Evolutionary conservation across 2,329 filamentous ascomycete genomes (phyloP).

Genomic region (Fusarium cyanostomum): DNA sequence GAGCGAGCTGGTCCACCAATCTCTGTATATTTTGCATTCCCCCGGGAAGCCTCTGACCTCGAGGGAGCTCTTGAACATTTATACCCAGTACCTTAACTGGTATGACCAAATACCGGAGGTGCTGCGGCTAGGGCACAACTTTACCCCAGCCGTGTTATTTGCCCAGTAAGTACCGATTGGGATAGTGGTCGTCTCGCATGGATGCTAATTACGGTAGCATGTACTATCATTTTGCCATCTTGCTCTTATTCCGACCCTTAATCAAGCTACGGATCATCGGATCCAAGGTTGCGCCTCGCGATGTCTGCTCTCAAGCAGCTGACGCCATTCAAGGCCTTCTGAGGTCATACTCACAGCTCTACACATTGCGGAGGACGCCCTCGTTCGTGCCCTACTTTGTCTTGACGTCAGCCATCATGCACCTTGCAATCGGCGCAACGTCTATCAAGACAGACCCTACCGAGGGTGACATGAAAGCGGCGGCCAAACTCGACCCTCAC

Average conservation of each 20-base stretch:
- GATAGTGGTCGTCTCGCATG: too few relatives aligned
- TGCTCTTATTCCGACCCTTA: conserved; percentile 78
- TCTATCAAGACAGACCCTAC: conserved; percentile 31
- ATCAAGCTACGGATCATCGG: conserved; percentile 72
- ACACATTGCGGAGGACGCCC: conserved; percentile 66
- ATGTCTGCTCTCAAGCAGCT: conserved; percentile 71
- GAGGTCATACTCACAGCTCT: conserved; percentile 66
- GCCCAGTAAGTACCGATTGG: conserved; percentile 68
- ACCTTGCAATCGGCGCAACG: conserved; percentile 62
- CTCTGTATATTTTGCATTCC: conserved; percentile 76
- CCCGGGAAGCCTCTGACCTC: conserved; percentile 72
- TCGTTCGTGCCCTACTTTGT: conserved; percentile 71
- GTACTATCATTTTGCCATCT: conserved; percentile 76
- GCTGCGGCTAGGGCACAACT: conserved; percentile 72
- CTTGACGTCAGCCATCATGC: conserved; percentile 69
- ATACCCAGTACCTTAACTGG: conserved; percentile 76
- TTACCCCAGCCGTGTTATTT: conserved; percentile 77
- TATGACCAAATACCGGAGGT: conserved; percentile 73
- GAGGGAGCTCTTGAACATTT: conserved; percentile 69
- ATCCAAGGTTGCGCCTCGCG: conserved; percentile 69
- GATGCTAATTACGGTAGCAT: conserved; percentile 57
- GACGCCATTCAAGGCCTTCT: conserved; percentile 67
- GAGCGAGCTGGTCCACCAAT: conserved; percentile 77
- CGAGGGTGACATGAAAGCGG: conserved; percentile 46
- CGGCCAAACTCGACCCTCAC: conserved; percentile 49